These are phyloP conservation scores for Anacardium occidentale DNA, from an alignment of 345 rosid species.

Conservation along the genomic window DNA sequence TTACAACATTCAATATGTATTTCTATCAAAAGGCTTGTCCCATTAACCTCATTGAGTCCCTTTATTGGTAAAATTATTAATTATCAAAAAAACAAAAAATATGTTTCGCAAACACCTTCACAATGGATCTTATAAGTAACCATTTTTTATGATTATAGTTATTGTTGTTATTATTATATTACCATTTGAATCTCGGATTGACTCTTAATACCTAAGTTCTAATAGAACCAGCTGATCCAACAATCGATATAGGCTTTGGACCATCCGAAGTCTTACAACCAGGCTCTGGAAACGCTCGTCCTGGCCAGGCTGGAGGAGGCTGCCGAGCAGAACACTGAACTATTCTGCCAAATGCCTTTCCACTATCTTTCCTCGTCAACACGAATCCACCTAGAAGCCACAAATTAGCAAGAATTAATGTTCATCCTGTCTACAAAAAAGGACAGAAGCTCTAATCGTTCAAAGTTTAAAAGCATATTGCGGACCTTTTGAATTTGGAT, in stretches of 20 bases:
- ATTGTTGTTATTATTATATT: too few relatives aligned
- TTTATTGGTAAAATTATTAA: neutral
- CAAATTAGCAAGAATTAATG: conserved; percentile 12
- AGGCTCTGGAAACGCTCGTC: conserved; percentile 68
- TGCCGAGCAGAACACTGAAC: conserved; percentile 66
- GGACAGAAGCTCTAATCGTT: neutral
- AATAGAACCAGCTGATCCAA: conserved; percentile 97
- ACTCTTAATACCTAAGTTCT: conserved; percentile 75
- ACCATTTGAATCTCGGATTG: too few relatives aligned
- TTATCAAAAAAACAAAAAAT: neutral
- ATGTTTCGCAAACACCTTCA: neutral
- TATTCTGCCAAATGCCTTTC: conserved; percentile 43
- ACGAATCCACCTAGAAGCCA: conserved; percentile 48
- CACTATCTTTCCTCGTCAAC: conserved; percentile 52
- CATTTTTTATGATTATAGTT: neutral
- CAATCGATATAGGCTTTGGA: conserved; percentile 84
- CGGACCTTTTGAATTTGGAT: neutral
- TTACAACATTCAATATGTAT: too few relatives aligned
- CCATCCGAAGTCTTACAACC: conserved; percentile 78
- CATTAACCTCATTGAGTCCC: neutral
- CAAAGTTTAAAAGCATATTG: neutral
- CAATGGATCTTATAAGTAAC: too few relatives aligned
- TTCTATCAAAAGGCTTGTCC: too few relatives aligned
- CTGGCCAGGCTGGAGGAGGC: conserved; percentile 95
- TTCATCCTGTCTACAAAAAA: neutral